Percentiles rank a stretch among this genome's conserved stretches.
phyloP scores from a whole-genome alignment of 306 rosid species.

The Luffa aegyptiaca region DNA sequence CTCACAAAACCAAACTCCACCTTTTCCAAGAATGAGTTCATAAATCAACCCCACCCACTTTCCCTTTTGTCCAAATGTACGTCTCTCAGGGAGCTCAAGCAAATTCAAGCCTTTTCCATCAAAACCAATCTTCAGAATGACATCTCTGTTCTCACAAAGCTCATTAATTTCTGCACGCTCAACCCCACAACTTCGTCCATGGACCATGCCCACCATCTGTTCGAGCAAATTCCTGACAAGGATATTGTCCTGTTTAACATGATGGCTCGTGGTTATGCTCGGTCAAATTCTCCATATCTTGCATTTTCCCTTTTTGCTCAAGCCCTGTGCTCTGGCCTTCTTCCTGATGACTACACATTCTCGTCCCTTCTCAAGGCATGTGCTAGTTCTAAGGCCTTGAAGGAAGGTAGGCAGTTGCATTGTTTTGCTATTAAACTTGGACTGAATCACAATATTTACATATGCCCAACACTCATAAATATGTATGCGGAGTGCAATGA shows the following conservation, averaged over 20 bases:
- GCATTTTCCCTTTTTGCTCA: slow-evolving; percentile 40
- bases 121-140: slow-evolving; percentile 52
- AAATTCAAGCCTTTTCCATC: slow-evolving; percentile 62
- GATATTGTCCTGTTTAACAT: slow-evolving; percentile 52
- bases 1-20: slow-evolving; percentile 25
- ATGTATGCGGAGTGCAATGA: slow-evolving; percentile 54
- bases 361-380: slow-evolving; percentile 73
- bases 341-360: slow-evolving; percentile 74
- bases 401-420: slow-evolving; percentile 68
- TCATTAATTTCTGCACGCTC: slow-evolving; percentile 45
- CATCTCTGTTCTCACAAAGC: slow-evolving; percentile 35
- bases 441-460: slow-evolving; percentile 28
- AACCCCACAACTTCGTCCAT: slow-evolving; percentile 32
- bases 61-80: slow-evolving; percentile 58
- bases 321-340: slow-evolving; percentile 23
- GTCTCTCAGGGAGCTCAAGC: slow-evolving; percentile 49
- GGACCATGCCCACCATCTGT: slow-evolving; percentile 50
- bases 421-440: slow-evolving; percentile 53
- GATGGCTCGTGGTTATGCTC: slow-evolving; percentile 64
- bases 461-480: slow-evolving; percentile 59
- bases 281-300: slow-evolving; percentile 38
- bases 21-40: slow-evolving; percentile 12
- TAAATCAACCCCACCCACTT: slow-evolving; percentile 23
- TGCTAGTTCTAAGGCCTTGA: slow-evolving; percentile 48
- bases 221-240: slow-evolving; percentile 55